Evolutionary conservation across 495 filamentous ascomycete genomes (phyloP), one percentile per base, ranked within the genome.

Genomic region (Cercophora sp.): DNA sequence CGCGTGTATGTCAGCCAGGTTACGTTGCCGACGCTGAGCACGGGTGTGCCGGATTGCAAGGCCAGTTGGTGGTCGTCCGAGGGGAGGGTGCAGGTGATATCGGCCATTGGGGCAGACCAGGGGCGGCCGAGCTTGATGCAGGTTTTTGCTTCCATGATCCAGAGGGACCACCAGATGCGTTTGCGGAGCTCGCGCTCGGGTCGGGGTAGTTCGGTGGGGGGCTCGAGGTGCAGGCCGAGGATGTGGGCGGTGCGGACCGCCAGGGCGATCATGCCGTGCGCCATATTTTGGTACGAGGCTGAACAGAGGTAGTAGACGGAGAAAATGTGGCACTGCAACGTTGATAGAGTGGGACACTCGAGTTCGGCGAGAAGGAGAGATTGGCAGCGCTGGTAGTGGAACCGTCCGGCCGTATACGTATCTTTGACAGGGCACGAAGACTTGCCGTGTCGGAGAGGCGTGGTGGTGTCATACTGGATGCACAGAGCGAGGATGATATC

Each of bases 231-330:
- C 1, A 83, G 66, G 6, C 79, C 79, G 1, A 80, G 63, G n/a
- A 70, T 73, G 32, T 76, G 65, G 5, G 78, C 79, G 2, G 68
- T 74, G 8, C 74, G 68, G 15, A 79, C 66, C 0, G 76, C 76
- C 19, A 73, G 56, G 10, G 59, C 71, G 2, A 68, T 39, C 1
- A 68, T 56, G 50, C 56, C 67, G 51, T 79, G 59, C 1, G 71
- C 67, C 68, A 74, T 79, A 52, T 78, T 82, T 22, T 74, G 74
- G 43, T 77, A 79, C 13, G 76, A 70, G 5, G 75, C 77, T 47
- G 82, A 80, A 23, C 79, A 75, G 25, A 83, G 71, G 40, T 83
- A 84, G 43, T 83, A 72, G 5, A 76, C 71, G 59, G 70, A 83
- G 5, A 76, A 78, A 43, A 83, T 79, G 48, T 79, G 70, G 56